A percentile compares a stretch with the other conserved stretches of the same genome.
phyloP scores from a whole-genome alignment of 345 rosid genomes.

The Eucalyptus dawsonii region DNA sequence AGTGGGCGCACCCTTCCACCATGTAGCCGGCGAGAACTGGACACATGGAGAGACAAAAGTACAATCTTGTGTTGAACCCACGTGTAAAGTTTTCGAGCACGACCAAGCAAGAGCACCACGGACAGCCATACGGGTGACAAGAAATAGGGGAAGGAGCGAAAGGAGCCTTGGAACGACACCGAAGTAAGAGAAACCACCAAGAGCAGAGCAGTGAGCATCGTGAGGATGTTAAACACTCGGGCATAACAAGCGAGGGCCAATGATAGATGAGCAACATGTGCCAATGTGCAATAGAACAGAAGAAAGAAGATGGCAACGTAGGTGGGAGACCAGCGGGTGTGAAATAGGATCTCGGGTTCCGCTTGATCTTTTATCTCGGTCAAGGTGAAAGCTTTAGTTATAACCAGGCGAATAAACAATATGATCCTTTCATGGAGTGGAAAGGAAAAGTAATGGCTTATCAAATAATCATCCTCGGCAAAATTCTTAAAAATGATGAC shows the following conservation, averaged over 20 bases:
- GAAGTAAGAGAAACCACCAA: not conserved
- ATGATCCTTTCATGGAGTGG: not conserved
- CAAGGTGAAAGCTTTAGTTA: not conserved
- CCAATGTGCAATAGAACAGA: not conserved
- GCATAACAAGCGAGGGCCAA: not conserved
- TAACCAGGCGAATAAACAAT: not conserved
- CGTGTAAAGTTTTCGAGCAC: too few relatives aligned
- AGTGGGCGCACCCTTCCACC: too few relatives aligned
- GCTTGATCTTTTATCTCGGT: not conserved
- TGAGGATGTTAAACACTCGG: not conserved
- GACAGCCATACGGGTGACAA: too few relatives aligned
- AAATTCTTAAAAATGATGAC: not conserved
- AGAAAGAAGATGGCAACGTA: not conserved
- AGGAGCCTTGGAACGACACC: not conserved
- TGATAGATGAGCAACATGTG: not conserved
- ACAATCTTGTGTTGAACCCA: too few relatives aligned
- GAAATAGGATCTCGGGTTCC: not conserved
- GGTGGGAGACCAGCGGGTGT: not conserved
- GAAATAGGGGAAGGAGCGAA: not conserved
- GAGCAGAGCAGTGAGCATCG: not conserved
- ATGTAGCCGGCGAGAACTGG: too few relatives aligned
- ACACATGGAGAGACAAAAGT: too few relatives aligned
- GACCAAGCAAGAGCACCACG: too few relatives aligned
- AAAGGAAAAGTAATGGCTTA: not conserved
- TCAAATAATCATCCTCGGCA: not conserved